Base-by-base conservation (phyloP, 768 basidiomycete species). In the Suillus subluteus region DNA sequence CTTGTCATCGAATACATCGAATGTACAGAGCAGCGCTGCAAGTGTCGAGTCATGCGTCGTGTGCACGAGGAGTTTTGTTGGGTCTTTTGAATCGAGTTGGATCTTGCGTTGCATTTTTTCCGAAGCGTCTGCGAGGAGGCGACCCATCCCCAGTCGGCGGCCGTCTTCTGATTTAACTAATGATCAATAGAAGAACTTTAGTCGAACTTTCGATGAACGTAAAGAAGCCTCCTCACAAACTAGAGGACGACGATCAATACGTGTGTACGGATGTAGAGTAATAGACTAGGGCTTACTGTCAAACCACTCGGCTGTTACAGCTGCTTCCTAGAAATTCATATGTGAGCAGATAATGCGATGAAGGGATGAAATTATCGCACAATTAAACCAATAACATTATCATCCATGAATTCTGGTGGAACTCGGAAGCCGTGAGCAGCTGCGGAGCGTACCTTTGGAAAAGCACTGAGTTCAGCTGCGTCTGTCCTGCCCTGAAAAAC, bases 251-350 rank as follows among this genome's bases (percentile, higher is more conserved):
- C 50, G 59, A 68, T 71, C 43, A 68, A 35, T 65, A 65, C n/a
- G 5, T 15, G 16, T 13, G 16, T 6, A 46, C 13, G 13, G 6
- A 15, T 48, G 21, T 18, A 35, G 44, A 63, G 26, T 38, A 16
- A 50, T 32, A 55, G 43, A 30, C 37, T 37, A 18, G 3, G 43
- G 74, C 78, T 32, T 69, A 81, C 89, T 87, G 79, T 85, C 82
- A 74, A 91, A 95, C 92, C 92, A 94, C 75, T 95, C 92, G 58
- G 83, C 84, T 32, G 90, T 86, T 4, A 92, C 88, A 23, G 91
- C 92, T 63, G 82, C 81, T 78, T 95, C 90, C 89, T 91, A 59
- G 8, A 12, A 54, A 63, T 43, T 41, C 15, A 26, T 56, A 26
- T 23, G 21, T 56, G 43, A 65, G 56, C 23, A 12, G 48, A 43